Percentiles rank a stretch among this genome's conserved stretches.
phyloP scores from a whole-genome alignment of 345 rosid species.

The Bretschneidera sinensis region DNA sequence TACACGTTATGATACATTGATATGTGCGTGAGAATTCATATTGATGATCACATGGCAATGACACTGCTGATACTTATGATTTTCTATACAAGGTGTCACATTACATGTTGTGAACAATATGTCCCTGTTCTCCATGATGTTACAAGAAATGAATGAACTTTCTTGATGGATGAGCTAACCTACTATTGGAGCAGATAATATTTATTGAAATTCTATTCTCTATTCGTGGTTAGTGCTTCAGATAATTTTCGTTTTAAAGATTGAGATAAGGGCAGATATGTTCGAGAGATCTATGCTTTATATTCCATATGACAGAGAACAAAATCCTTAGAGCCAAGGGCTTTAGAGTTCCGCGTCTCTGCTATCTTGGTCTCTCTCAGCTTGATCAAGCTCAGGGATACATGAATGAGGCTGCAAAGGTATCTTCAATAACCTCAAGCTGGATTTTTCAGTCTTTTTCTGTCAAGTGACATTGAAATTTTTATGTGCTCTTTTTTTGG shows the following conservation, averaged over 20 bases:
- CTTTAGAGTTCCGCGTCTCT: slow-evolving; percentile 86
- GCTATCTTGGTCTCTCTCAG: slow-evolving; percentile 76
- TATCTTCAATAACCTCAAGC: slow-evolving; percentile 19
- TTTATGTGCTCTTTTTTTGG: no score
- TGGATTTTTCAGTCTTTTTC: no score
- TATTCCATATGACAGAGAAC: slow-evolving; percentile 62
- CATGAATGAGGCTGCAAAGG: slow-evolving; percentile 88
- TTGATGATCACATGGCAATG: no score
- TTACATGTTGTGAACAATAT: no score
- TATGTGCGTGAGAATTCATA: no score
- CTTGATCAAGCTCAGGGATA: slow-evolving; percentile 87
- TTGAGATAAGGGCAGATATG: slow-evolving; percentile 74
- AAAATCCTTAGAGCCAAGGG: slow-evolving; percentile 84
- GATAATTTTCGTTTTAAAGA: slow-evolving; percentile 80
- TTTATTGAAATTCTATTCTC: no score
- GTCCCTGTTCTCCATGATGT: not conserved
- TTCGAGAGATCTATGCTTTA: slow-evolving; percentile 95
- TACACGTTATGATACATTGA: no score
- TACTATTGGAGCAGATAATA: no score
- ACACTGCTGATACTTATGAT: no score
- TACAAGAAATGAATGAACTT: not conserved
- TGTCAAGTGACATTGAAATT: no score
- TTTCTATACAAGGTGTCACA: no score
- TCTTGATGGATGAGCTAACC: not conserved
- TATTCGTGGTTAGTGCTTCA: slow-evolving; percentile 37